phyloP scores from a whole-genome alignment of 257 asterid genomes.

The Agastache rugosa region DNA sequence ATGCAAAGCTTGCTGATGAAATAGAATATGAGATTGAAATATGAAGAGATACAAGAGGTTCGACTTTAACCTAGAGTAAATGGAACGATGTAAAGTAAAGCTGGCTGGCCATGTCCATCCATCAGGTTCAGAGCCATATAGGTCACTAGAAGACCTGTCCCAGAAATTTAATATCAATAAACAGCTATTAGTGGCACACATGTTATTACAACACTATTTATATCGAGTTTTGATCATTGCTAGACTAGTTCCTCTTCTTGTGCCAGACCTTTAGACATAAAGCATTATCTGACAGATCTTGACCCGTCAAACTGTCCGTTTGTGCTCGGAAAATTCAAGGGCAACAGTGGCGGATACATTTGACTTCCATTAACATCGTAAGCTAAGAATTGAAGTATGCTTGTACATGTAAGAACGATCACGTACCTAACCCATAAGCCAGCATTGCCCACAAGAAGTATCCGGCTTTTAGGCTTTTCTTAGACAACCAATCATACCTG shows the following conservation, averaged over 20 bases:
- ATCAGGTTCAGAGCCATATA: slow-evolving; percentile 85
- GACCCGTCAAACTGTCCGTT: no score
- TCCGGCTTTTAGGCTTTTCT: slow-evolving; percentile 67
- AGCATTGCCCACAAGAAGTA: slow-evolving; percentile 86
- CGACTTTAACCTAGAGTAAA: slow-evolving; percentile 70
- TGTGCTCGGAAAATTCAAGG: no score
- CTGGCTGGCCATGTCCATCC: slow-evolving; percentile 98
- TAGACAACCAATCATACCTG: slow-evolving; percentile 83
- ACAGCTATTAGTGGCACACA: not conserved
- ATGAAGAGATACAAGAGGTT: not conserved
- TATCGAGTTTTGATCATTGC: not conserved
- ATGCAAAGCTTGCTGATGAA: not conserved
- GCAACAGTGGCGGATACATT: no score
- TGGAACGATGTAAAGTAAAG: slow-evolving; percentile 89
- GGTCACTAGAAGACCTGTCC: slow-evolving; percentile 78
- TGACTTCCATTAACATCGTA: no score
- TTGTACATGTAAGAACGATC: not conserved
- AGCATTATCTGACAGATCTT: no score
- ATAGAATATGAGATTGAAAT: not conserved
- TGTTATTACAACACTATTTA: not conserved
- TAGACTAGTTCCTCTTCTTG: not conserved
- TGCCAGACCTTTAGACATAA: no score
- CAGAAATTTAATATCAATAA: not conserved
- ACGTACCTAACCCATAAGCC: slow-evolving; percentile 79
- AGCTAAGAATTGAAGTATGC: not conserved